Percentiles rank a stretch among this genome's conserved stretches.
These are phyloP conservation scores for Typha latifolia DNA, from an alignment of 176 grass and related monocot species.

Conservation along the genomic window DNA sequence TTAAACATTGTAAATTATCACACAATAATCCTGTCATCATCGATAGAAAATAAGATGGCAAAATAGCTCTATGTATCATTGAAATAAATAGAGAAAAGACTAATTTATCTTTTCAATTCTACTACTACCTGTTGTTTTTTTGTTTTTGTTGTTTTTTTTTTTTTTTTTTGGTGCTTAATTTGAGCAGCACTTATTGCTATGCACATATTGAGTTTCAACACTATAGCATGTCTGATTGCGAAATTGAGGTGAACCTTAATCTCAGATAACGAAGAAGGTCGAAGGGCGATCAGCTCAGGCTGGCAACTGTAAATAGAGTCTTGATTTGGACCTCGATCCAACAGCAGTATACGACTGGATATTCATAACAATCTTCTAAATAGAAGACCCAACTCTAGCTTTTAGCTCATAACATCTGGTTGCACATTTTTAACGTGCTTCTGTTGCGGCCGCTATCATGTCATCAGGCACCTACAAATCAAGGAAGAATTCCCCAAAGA, in stretches of 20 bases:
- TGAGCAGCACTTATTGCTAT: neutral
- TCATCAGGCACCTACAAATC: slow-evolving; percentile 4
- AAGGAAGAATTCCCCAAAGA: neutral
- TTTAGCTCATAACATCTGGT: neutral
- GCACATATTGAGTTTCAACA: neutral
- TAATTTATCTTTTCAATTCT: neutral
- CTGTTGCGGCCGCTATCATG: neutral
- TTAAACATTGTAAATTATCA: neutral
- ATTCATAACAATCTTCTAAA: neutral
- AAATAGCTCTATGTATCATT: neutral
- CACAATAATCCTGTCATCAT: neutral
- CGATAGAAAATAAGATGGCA: neutral
- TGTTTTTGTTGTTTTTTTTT: neutral
- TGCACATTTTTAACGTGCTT: neutral
- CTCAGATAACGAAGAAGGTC: neutral
- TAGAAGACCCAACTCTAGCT: neutral
- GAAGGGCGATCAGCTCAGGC: neutral
- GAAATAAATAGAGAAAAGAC: neutral
- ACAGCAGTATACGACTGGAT: neutral
- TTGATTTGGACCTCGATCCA: neutral
- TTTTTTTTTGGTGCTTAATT: neutral
- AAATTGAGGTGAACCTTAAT: neutral
- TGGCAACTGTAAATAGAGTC: neutral
- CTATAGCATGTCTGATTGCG: neutral
- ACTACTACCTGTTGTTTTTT: neutral